A percentile compares a stretch with the other conserved stretches of the same genome.
Evolutionary conservation across 768 basidiomycete species (phyloP).

Genomic region (Podaxis sp.): DNA sequence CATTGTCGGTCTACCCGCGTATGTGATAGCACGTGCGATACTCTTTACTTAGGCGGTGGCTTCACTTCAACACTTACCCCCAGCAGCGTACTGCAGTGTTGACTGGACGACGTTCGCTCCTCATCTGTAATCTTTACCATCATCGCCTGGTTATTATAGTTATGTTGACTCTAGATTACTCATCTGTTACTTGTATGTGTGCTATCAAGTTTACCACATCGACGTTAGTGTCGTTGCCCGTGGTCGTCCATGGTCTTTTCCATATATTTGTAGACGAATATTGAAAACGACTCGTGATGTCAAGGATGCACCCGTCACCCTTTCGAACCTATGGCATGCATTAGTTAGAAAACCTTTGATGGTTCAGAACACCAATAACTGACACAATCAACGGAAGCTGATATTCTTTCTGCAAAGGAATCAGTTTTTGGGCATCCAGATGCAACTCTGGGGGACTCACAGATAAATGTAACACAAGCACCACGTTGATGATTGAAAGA

Average conservation of each 20-base stretch:
- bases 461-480: not conserved
- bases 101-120: not conserved
- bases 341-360: not conserved
- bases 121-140: not conserved
- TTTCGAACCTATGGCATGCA: not conserved
- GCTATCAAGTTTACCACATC: not conserved
- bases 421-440: not conserved
- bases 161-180: not conserved
- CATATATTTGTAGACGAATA: not conserved
- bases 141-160: not conserved
- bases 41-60: not conserved
- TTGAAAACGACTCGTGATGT: conserved; percentile 7
- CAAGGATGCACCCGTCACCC: not conserved
- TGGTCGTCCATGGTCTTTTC: not conserved
- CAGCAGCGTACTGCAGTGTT: not conserved
- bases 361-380: too few relatives aligned
- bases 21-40: not conserved
- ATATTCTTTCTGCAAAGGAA: not conserved
- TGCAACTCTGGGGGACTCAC: not conserved
- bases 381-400: not conserved
- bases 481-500: conserved; percentile 2
- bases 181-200: not conserved
- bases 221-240: not conserved
- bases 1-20: not conserved
- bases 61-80: not conserved